These are phyloP conservation scores for Phytophthora parvispora DNA, from an alignment of 352 stramenopile genomes.

Conservation along the genomic window DNA sequence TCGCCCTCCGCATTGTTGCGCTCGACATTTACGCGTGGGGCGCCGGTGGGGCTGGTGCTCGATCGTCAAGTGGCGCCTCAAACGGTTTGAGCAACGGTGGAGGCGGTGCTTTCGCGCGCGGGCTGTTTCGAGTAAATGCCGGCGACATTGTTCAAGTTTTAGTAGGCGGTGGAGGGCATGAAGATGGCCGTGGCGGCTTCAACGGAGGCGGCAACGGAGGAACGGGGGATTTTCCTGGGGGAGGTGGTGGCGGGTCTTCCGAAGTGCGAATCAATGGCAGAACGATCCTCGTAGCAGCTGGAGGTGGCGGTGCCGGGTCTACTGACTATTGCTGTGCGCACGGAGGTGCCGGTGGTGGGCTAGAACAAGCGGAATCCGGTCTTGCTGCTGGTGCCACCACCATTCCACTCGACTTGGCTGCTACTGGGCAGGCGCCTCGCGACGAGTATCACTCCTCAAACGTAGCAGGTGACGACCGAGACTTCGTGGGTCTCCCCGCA, in stretches of 20 bases:
- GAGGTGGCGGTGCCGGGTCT: conserved; percentile 75
- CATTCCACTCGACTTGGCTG: conserved; percentile 52
- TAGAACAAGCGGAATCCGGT: conserved; percentile 52
- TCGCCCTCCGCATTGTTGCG: conserved; percentile 54
- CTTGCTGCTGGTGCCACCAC: conserved; percentile 39
- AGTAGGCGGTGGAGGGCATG: conserved; percentile 65
- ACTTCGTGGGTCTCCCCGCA: conserved; percentile 53
- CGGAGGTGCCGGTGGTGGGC: conserved; percentile 69
- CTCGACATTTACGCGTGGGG: conserved; percentile 84
- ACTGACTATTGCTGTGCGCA: conserved; percentile 85
- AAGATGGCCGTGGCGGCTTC: conserved; percentile 58
- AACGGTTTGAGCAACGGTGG: conserved; percentile 57
- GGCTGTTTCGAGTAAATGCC: conserved; percentile 48
- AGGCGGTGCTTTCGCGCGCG: conserved; percentile 79
- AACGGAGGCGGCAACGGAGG: conserved; percentile 79
- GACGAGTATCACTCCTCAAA: conserved; percentile 75
- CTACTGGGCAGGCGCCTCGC: conserved; percentile 31
- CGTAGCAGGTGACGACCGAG: conserved; percentile 55
- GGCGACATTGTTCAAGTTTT: conserved; percentile 63
- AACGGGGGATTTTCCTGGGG: conserved; percentile 58
- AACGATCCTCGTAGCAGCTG: conserved; percentile 72
- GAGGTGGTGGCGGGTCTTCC: conserved; percentile 73
- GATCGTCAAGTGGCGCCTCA: conserved; percentile 10
- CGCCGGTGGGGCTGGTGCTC: conserved; percentile 71
- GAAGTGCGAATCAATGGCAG: conserved; percentile 54